Conservation (phyloP, 345 rosid genomes). For the Pistacia vera region DNA sequence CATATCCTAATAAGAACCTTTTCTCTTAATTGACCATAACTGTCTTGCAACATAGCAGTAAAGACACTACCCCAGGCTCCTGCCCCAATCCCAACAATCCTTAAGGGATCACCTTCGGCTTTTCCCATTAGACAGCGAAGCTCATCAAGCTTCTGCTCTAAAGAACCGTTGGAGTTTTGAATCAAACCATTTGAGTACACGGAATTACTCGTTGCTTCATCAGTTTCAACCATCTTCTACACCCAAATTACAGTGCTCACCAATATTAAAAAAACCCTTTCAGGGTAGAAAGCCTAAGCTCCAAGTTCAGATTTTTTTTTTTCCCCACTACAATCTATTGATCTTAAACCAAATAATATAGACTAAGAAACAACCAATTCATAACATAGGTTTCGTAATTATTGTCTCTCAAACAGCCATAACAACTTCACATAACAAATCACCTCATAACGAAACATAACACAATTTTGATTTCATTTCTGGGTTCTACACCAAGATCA, state of each 20-base stretch:
- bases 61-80: conserved; percentile 99
- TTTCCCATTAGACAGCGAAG: conserved; percentile 72
- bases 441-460: conserved; percentile 11
- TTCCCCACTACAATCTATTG: neutral
- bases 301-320: conserved; percentile 2
- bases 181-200: conserved; percentile 48
- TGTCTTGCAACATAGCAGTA: conserved; percentile 83
- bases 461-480: neutral
- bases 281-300: conserved; percentile 13
- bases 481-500: conserved; percentile 10
- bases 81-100: conserved; percentile 91
- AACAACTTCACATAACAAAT: conserved; percentile 13
- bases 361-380: neutral
- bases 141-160: conserved; percentile 82
- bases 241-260: neutral
- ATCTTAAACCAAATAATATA: conserved; percentile 19
- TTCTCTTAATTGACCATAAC: conserved; percentile 80
- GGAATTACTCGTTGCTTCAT: conserved; percentile 31
- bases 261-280: conserved; percentile 9
- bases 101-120: conserved; percentile 77
- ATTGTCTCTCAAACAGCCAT: neutral
- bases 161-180: conserved; percentile 46
- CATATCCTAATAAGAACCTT: conserved; percentile 91
- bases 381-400: neutral
- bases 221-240: conserved; percentile 49